phyloP scores from a whole-genome alignment of 2,329 filamentous ascomycete species.

The Mariannaea elegans region DNA sequence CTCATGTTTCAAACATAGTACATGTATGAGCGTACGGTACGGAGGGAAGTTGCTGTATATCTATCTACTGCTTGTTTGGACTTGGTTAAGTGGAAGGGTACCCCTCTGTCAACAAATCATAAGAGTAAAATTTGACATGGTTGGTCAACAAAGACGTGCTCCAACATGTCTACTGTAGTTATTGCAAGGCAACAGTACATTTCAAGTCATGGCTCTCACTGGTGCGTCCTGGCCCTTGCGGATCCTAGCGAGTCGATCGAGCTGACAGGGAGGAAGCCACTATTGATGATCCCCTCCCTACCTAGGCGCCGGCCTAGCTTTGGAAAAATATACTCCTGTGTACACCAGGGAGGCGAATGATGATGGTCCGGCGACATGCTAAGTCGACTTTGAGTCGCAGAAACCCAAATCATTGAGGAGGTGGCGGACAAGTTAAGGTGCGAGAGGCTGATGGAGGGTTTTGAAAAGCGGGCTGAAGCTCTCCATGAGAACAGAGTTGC shows the following conservation, averaged over 20 bases:
- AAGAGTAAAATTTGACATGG: not conserved
- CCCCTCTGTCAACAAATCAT: not conserved
- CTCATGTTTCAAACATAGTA: not conserved
- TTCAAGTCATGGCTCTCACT: constrained; percentile 30
- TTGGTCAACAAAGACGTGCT: not conserved
- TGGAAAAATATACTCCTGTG: constrained; percentile 7
- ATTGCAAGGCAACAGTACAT: not conserved
- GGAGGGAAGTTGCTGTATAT: too few species aligned
- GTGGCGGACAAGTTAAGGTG: constrained; percentile 21
- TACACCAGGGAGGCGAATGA: constrained; percentile 26
- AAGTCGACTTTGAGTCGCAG: constrained; percentile 10
- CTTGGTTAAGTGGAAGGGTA: constrained; percentile 4
- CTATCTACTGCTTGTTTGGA: not conserved
- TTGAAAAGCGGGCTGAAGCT: not conserved
- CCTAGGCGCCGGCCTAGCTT: constrained; percentile 4
- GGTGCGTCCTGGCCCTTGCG: constrained; percentile 20
- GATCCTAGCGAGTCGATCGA: constrained; percentile 24
- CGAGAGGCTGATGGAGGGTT: constrained; percentile 11
- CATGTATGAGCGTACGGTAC: too few species aligned
- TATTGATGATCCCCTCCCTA: constrained; percentile 16
- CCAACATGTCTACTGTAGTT: not conserved
- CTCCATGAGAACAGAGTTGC: constrained; percentile 33
- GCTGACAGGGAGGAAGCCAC: constrained; percentile 7
- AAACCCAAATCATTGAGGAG: constrained; percentile 4
- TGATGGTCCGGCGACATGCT: constrained; percentile 29